These are phyloP conservation scores for Quercus aquifolioides DNA, from an alignment of 306 rosid species.

Conservation along the genomic window DNA sequence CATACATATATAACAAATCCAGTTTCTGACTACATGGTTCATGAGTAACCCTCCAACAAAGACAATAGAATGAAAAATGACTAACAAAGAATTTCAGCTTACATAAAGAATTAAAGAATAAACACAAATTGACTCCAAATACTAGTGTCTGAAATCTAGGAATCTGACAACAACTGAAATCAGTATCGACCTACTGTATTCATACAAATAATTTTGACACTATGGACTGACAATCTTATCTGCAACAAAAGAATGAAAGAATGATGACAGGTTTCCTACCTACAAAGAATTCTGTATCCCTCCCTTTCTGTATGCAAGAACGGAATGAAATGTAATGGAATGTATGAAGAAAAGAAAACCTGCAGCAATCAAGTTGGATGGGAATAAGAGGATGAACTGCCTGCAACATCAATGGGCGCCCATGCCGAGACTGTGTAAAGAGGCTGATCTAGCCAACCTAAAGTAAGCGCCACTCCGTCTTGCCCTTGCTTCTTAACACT, in stretches of 20 bases:
- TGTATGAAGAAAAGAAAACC: conserved; percentile 21
- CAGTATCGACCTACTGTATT: conserved; percentile 29
- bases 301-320: conserved; percentile 30
- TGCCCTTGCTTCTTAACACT: conserved; percentile 49
- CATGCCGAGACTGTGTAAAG: conserved; percentile 85
- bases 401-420: conserved; percentile 61
- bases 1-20: conserved; percentile 11
- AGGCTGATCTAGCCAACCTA: conserved; percentile 75
- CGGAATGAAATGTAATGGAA: conserved; percentile 9
- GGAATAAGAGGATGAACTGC: conserved; percentile 64
- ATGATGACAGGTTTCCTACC: conserved; percentile 49
- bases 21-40: conserved; percentile 10
- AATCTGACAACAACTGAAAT: conserved; percentile 24
- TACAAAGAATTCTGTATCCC: conserved; percentile 62
- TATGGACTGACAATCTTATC: conserved; percentile 40
- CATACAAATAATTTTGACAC: conserved; percentile 44
- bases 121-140: conserved; percentile 38
- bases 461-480: conserved; percentile 49
- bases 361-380: conserved; percentile 43
- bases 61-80: background rate
- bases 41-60: background rate
- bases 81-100: conserved; percentile 40
- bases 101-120: conserved; percentile 61
- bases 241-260: conserved; percentile 88
- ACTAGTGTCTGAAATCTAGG: conserved; percentile 21